Percentiles rank a stretch among this genome's conserved stretches.
Evolutionary conservation across 148 eudicot genomes (phyloP).

Genomic region (Vaccinium myrtillus): DNA sequence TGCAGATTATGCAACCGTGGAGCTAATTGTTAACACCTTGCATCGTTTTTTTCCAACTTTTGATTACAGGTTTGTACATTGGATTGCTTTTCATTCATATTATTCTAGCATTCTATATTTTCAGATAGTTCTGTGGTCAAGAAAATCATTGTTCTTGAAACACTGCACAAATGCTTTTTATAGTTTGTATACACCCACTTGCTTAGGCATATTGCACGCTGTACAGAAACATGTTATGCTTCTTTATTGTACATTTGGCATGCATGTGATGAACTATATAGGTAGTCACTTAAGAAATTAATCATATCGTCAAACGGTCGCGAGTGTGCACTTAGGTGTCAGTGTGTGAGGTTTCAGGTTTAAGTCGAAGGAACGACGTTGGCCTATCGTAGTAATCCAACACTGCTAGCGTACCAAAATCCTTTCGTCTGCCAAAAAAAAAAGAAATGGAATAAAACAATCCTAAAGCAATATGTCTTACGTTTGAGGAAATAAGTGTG

Average conservation of each 20-base stretch:
- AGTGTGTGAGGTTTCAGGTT: too few relatives aligned
- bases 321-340: too few relatives aligned
- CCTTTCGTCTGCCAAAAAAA: too few relatives aligned
- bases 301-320: neutral
- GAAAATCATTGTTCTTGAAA: neutral
- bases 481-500: neutral
- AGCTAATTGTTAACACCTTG: constrained; percentile 75
- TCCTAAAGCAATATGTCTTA: neutral
- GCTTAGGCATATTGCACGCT: neutral
- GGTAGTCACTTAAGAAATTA: neutral
- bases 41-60: constrained; percentile 77
- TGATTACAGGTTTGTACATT: constrained; percentile 73
- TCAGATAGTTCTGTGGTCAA: neutral
- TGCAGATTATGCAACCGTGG: constrained; percentile 95
- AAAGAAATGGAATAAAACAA: neutral
- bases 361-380: too few relatives aligned
- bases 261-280: neutral
- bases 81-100: neutral
- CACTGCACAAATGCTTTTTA: neutral
- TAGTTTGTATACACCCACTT: neutral
- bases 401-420: too few relatives aligned
- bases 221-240: neutral
- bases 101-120: neutral
- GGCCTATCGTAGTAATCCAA: too few relatives aligned
- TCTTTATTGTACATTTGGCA: neutral